Evolutionary conservation across 2,329 filamentous ascomycete species (phyloP), one percentile per base, ranked within the genome.

Genomic region (Dothideomycetidae sp.): DNA sequence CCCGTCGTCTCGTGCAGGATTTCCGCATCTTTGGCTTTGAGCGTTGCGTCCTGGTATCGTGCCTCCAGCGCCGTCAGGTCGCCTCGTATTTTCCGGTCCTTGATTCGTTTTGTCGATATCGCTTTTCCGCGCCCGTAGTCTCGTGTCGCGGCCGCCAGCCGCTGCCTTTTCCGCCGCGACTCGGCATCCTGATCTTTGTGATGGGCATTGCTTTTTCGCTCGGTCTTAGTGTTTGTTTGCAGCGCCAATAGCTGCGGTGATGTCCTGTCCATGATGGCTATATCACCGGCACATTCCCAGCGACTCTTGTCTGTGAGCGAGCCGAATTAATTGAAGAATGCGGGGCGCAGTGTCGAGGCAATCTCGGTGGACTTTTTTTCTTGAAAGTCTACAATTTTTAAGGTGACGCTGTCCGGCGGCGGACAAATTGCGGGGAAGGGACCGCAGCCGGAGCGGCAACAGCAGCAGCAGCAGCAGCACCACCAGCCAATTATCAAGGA

Each of bases 11-110:
- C 88, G 38, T 93, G 72, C 49, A 98, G 63, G 40, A 98, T 90
- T 61, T 98, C 90, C 14, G 88, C 84, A 66, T 94, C 88, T 60
- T 93, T 93, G 11, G 90, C 85, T 57, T 81, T 78, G 23, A 92
- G 59, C 1, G 81, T 66, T 1, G 88, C 88, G 49, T 79, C 72
- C 51, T 85, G 74, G 60, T 85, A 88, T 57, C 90, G 90, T 42
- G 65, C 64, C 56, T 98, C 90, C 31, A 94, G 69, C 2, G 68
- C 68, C 53, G 76, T 78, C 34, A 98, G 63, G 46, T 83, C 93
- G 10, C 75, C 71, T 33, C 84, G 78, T 44, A 96, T 62, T 58
- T 96, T 98, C 68, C 82, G 92, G 66, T 96, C 85, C 51, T 77
- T 81, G 50, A 93, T 74, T 5, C 64, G 67, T 52, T 78, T 79